Conservation (phyloP, 495 filamentous ascomycete species). For the Articulospora tetracladia region DNA sequence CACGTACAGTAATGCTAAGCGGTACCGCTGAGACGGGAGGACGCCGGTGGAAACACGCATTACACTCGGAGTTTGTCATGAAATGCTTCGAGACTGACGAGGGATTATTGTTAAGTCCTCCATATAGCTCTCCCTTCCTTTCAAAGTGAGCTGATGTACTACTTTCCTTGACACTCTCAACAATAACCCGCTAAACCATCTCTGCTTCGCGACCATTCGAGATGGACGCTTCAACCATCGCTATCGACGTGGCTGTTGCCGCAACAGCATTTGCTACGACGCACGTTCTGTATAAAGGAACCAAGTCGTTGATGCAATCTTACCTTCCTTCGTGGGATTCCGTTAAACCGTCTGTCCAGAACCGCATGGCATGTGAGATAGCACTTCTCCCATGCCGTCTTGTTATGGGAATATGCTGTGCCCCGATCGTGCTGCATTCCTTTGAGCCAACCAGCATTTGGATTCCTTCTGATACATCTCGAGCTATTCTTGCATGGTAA, state of each 20-base stretch:
- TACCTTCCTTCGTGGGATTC: not conserved
- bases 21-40: not conserved
- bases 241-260: not conserved
- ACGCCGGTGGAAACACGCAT: not conserved
- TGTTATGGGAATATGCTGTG: not conserved
- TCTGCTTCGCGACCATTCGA: not conserved
- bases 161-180: not conserved
- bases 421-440: not conserved
- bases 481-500: not conserved
- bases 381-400: not conserved
- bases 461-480: not conserved
- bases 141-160: not conserved
- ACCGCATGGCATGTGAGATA: not conserved
- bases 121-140: not conserved
- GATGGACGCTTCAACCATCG: not conserved
- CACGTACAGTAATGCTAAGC: not conserved
- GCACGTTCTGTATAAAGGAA: not conserved
- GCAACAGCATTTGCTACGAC: not conserved
- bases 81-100: not conserved
- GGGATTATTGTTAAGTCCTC: not conserved
- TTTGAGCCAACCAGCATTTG: not conserved
- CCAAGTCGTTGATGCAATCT: not conserved
- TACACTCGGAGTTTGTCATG: not conserved
- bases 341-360: not conserved
- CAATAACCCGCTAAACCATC: not conserved